phyloP scores from a whole-genome alignment of 139 green algal genomes.

The Micromonas commoda region DNA sequence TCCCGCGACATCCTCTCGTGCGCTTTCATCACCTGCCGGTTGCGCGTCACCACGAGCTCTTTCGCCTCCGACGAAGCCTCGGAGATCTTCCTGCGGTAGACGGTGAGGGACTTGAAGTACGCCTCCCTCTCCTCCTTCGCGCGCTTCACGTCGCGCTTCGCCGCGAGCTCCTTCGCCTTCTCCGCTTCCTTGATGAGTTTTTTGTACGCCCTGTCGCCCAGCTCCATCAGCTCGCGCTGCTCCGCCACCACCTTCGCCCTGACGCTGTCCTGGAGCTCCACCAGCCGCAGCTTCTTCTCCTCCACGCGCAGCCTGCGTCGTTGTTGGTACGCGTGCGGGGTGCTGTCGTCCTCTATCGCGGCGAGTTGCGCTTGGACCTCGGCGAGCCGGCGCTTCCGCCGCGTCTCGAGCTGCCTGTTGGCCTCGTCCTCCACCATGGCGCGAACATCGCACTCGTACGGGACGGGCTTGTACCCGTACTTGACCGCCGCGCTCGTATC shows the following conservation, averaged over 20 bases:
- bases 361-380: background rate
- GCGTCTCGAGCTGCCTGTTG: background rate
- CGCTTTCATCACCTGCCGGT: conserved; percentile 3
- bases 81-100: conserved; percentile 12
- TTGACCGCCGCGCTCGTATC: conserved; percentile 6
- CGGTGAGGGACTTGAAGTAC: conserved; percentile 39
- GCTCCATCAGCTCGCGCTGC: conserved; percentile 55
- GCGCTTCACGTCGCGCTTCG: conserved; percentile 4
- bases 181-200: conserved; percentile 44
- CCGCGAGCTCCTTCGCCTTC: conserved; percentile 2
- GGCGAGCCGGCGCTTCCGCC: background rate
- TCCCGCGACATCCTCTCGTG: conserved; percentile 14
- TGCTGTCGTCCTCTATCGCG: background rate
- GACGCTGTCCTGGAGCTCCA: conserved; percentile 38
- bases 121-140: conserved; percentile 16
- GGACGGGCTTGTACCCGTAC: conserved; percentile 28
- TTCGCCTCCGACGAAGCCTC: background rate
- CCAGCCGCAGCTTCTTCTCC: conserved; percentile 38
- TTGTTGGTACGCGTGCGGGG: background rate
- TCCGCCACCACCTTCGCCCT: conserved; percentile 37
- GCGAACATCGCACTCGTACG: background rate
- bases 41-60: background rate
- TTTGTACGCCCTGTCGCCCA: conserved; percentile 70
- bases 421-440: background rate
- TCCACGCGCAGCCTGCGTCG: conserved; percentile 28